Evolutionary conservation across 768 basidiomycete species (phyloP), one percentile per base, ranked within the genome.

Genomic region (Xerocomellus dryophilus): DNA sequence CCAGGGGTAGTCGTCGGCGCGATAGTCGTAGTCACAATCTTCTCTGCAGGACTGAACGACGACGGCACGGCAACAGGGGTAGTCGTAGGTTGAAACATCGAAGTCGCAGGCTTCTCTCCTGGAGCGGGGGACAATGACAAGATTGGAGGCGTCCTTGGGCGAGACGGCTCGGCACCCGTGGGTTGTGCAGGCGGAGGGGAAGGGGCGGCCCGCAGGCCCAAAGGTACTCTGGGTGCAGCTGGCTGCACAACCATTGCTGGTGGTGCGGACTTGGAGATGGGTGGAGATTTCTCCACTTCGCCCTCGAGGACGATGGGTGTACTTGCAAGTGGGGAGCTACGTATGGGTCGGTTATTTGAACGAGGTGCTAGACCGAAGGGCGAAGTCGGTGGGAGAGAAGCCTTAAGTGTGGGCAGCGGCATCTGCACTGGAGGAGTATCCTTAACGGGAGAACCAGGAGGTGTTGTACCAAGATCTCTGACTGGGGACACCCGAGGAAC

Each of bases 281-380:
- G 55, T 18, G 47, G 61, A 31, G 42, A 21, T n/a, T 51, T 60
- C 31, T 43, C 56, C 11, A 59, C 49, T 34, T 70, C 68, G 17
- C 69, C 69, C 9, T 80, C 80, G 15, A 79, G 78, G 20, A 75
- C 80, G 51, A 73, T 73, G 48, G 82, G 73, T 6, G 77, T 74
- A 52, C 69, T 82, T 5, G 89, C 84, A 45, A 91, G 73, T 2
- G 90, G 90, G 4, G 90, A 90, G 59, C 90, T 91, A n/a, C 86
- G 82, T 4, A 77, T 69, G 0, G 88, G 88, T 7, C 84, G 80
- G 8, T 57, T 68, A 12, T 47, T 61, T 18, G 86, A 78, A 36
- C 86, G 76, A 18, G 83, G 81, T 17, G 79, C 43, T 25, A 66
- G 65, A 21, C 78, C 77, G 31, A 84, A 66, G 3, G 74, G 69